Base-by-base conservation (phyloP, 176 grass and related monocot genomes). In the Elymus sibiricus region DNA sequence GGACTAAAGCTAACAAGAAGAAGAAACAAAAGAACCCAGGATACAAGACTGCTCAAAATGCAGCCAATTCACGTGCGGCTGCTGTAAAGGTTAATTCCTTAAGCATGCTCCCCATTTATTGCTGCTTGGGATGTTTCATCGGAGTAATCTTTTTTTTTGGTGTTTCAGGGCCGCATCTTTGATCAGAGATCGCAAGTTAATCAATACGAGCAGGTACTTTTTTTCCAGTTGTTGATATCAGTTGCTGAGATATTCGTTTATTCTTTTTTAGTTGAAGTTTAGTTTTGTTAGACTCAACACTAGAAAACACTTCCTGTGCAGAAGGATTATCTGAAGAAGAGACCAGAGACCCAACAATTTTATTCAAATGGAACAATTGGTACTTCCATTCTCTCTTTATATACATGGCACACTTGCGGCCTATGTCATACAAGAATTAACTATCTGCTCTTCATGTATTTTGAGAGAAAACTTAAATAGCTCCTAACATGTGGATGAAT, bases 241-340 rank as follows among this genome's bases (percentile, higher is more conserved):
- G 15, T 29, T 88, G 83, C 46, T 49, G 10, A 64, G 29, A 17
- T 74, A 21, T 43, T 64, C 12, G 38, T 73, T 63, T 34, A 72
- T 80, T 49, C 4, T 35, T 35, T 77, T 85, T 61, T 63, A 28
- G 22, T 64, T 43, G 72, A 5, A 64, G 39, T 62, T 68, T 62
- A 61, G 22, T 38, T 17, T 73, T 53, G 31, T 64, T 62, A 72
- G 71, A 4, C 61, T 58, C 7, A 25, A 64, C 66, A 26, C 49
- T 55, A 5, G 56, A 79, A 11, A 43, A 65, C 49, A 55, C 46
- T 83, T 74, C 79, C 22, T 76, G 2, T 81, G 26, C 91, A 98
- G 92, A 97, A 95, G 93, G 91, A 95, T 42, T 90, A 90, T 83
- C 56, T 90, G 69, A 95, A 95, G 84, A 94, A 91, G 84, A 91